Base-by-base conservation (phyloP, 2,329 filamentous ascomycete genomes). In the Penicillium sp. region DNA sequence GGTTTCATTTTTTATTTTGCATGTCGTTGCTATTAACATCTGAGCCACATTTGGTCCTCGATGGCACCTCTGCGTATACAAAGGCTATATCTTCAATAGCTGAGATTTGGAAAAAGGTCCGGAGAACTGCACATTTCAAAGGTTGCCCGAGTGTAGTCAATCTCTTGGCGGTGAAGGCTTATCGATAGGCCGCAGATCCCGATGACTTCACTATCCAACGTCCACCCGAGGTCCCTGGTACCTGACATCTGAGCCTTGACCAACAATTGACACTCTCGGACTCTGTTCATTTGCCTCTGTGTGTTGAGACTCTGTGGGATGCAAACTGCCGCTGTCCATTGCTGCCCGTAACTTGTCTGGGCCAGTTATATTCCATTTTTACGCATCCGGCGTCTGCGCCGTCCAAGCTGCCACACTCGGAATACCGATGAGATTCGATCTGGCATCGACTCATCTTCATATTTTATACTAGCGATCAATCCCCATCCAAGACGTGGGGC, bases 41-140 rank as follows among this genome's bases (percentile, higher is more conserved):
- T 27, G 24, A 6, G 1, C 24, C 24, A 6, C 5, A 6, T 27
- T 8, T 5, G 8, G 24, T 27, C 24, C 5, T 27, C 8, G 5
- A 27, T 27, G 5, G 5, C 24, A 6, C 6, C 24, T 27, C 24
- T 8, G 18, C 18, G 18, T 18, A 27, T 27, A 8, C 24, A 8
- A 6, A 8, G 8, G 24, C 24, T 6, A 8, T 27, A 5, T 27
- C 24, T 27, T 27, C 8, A 5, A 8, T 6, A 27, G 8, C 5
- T 27, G 24, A 27, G 3, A 8, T 6, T 27, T 27, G 24, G 24
- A 4, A 27, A 27, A 8, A 27, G 8, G 24, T 27, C 18, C 18
- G 48, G 79, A 18, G 27, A 29, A 32, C 29, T 31, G 3, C 29
- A 8, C 29, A 31, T 31, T 11, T 31, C 29, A 1, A 31, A 31